phyloP scores from a whole-genome alignment of 805 yeast species.

The Danielozyma ontarioensis region DNA sequence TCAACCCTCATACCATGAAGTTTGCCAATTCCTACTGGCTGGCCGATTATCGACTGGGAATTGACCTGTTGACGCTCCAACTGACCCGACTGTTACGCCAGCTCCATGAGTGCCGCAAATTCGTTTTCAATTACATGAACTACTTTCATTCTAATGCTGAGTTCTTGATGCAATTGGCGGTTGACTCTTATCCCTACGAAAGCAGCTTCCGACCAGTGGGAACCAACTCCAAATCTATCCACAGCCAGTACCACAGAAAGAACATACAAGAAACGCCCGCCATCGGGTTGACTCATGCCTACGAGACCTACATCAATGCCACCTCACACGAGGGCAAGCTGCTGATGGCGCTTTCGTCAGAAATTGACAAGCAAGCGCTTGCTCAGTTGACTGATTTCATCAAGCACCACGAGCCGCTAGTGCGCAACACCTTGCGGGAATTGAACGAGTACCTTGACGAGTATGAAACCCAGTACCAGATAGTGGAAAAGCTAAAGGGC shows the following conservation, averaged over 20 bases:
- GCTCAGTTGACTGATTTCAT: slow-evolving; percentile 29
- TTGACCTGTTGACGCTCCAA: slow-evolving; percentile 26
- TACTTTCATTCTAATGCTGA: slow-evolving; percentile 32
- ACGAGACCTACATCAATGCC: slow-evolving; percentile 12
- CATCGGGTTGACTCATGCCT: slow-evolving; percentile 6
- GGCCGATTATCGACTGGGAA: slow-evolving; percentile 34
- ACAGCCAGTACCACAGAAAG: not conserved
- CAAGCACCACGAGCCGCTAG: slow-evolving; percentile 31
- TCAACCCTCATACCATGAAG: too few relatives aligned
- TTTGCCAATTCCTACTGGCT: slow-evolving; percentile 40
- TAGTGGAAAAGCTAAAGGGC: slow-evolving; percentile 23
- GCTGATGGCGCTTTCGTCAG: slow-evolving; percentile 21
- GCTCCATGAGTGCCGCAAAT: slow-evolving; percentile 34
- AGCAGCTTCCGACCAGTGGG: slow-evolving; percentile 14
- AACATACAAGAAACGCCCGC: slow-evolving; percentile 1
- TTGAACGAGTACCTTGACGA: slow-evolving; percentile 19
- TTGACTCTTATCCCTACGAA: slow-evolving; percentile 16
- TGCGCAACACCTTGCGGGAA: slow-evolving; percentile 16
- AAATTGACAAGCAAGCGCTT: slow-evolving; percentile 30
- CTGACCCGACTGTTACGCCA: slow-evolving; percentile 29
- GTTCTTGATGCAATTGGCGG: slow-evolving; percentile 22
- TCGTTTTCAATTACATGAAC: slow-evolving; percentile 33
- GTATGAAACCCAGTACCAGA: slow-evolving; percentile 18
- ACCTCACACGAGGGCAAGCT: slow-evolving; percentile 18
- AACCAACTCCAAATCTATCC: slow-evolving; percentile 1